phyloP scores from a whole-genome alignment of 768 basidiomycete genomes.

The Paxillus ammoniavirescens region DNA sequence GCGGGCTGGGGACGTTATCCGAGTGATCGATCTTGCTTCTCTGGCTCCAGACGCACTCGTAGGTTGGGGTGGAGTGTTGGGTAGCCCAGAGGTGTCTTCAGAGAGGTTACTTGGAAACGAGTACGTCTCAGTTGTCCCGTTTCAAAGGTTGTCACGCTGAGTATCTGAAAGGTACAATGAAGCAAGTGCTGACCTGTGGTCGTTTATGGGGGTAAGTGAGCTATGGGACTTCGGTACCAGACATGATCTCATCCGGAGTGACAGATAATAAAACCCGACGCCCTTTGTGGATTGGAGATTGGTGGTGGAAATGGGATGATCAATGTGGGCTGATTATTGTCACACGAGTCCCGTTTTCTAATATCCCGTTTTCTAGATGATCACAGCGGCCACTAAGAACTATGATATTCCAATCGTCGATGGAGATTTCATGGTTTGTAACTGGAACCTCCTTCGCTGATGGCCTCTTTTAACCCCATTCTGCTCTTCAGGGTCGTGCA shows the following conservation, averaged over 20 bases:
- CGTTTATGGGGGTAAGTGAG: slow-evolving; percentile 23
- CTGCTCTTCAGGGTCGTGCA: slow-evolving; percentile 33
- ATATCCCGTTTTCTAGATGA: slow-evolving; percentile 28
- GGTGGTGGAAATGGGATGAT: slow-evolving; percentile 47
- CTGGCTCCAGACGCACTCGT: slow-evolving; percentile 42
- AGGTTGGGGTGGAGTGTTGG: slow-evolving; percentile 42
- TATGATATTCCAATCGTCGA: slow-evolving; percentile 41
- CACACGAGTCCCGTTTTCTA: slow-evolving; percentile 3
- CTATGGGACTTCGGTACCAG: not conserved
- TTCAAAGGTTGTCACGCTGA: not conserved
- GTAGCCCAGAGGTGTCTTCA: slow-evolving; percentile 39
- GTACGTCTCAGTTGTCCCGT: slow-evolving; percentile 17
- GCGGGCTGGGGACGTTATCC: slow-evolving; percentile 44
- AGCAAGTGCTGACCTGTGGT: slow-evolving; percentile 30
- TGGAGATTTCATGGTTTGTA: slow-evolving; percentile 43
- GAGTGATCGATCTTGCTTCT: slow-evolving; percentile 44
- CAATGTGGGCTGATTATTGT: slow-evolving; percentile 27
- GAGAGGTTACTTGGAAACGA: slow-evolving; percentile 39
- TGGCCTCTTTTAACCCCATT: slow-evolving; percentile 2
- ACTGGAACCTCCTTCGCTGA: not conserved
- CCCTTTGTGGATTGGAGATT: slow-evolving; percentile 39
- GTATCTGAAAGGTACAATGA: slow-evolving; percentile 29
- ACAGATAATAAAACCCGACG: slow-evolving; percentile 34
- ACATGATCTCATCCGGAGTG: not conserved
- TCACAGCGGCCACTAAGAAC: slow-evolving; percentile 34